A percentile compares a stretch with the other conserved stretches of the same genome.
Evolutionary conservation across 306 rosid species (phyloP).

Genomic region (Herpetospermum pedunculosum): DNA sequence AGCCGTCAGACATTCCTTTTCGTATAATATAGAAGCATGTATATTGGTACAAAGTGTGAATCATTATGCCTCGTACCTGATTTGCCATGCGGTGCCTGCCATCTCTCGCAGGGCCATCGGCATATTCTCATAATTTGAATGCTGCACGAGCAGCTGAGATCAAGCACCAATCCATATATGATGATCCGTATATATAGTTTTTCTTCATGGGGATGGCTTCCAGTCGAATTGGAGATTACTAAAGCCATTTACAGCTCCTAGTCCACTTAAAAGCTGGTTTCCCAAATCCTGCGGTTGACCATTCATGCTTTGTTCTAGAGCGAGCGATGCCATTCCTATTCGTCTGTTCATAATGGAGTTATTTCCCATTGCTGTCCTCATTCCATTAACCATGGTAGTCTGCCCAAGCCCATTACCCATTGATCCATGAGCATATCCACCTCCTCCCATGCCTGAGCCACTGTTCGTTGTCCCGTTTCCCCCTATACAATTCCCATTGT

Average conservation of each 20-base stretch:
- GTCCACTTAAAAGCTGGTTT: slow-evolving; percentile 63
- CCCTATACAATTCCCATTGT: slow-evolving; percentile 39
- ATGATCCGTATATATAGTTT: background rate
- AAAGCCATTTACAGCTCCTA: slow-evolving; percentile 72
- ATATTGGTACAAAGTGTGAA: slow-evolving; percentile 59
- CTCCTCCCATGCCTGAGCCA: slow-evolving; percentile 45
- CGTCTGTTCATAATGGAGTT: slow-evolving; percentile 73
- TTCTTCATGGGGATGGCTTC: slow-evolving; percentile 61
- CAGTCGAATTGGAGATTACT: slow-evolving; percentile 83
- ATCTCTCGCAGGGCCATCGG: slow-evolving; percentile 26
- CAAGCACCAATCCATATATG: slow-evolving; percentile 11
- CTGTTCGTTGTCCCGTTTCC: slow-evolving; percentile 46
- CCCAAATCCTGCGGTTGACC: slow-evolving; percentile 73
- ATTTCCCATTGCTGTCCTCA: slow-evolving; percentile 59
- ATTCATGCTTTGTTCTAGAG: slow-evolving; percentile 61
- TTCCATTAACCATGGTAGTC: slow-evolving; percentile 60
- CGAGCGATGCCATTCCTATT: slow-evolving; percentile 60
- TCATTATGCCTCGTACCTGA: slow-evolving; percentile 38
- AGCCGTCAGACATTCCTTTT: slow-evolving; percentile 55
- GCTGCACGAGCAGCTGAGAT: slow-evolving; percentile 43
- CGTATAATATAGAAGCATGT: slow-evolving; percentile 39
- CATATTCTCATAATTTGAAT: slow-evolving; percentile 28
- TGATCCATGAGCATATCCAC: slow-evolving; percentile 41
- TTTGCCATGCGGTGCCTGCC: slow-evolving; percentile 9
- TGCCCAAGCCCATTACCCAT: slow-evolving; percentile 55